Evolutionary conservation across 2,329 filamentous ascomycete genomes (phyloP).

Genomic region (Podosphaera xanthii): DNA sequence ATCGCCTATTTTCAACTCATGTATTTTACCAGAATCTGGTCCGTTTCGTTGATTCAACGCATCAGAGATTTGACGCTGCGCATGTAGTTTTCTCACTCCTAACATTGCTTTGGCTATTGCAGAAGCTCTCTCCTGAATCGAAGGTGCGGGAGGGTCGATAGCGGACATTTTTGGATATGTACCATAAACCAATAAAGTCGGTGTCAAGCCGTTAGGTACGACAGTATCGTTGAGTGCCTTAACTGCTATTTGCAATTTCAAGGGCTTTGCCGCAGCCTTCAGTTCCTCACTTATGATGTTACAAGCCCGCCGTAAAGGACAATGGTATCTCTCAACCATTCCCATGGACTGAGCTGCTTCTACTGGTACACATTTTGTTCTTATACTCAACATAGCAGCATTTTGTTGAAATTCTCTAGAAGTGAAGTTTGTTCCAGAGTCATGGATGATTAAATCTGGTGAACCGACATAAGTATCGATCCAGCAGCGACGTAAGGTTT

Average conservation of each 20-base stretch:
- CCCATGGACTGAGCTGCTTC: constrained; percentile 2
- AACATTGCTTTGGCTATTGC: background rate
- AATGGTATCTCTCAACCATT: constrained; percentile 1
- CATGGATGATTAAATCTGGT: background rate
- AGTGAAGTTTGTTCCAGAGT: constrained; percentile 2
- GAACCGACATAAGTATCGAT: constrained; percentile 2
- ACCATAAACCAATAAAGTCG: background rate
- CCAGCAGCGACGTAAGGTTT: constrained; percentile 2
- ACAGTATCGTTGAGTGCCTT: background rate
- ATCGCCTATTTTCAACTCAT: background rate
- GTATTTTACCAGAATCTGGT: background rate
- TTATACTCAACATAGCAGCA: background rate
- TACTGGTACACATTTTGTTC: constrained; percentile 1
- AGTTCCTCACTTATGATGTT: background rate
- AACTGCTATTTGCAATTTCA: constrained; percentile 1
- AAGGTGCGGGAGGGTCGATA: background rate
- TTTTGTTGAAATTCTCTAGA: constrained; percentile 1
- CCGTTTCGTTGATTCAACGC: background rate
- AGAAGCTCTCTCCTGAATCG: background rate
- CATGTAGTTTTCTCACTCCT: background rate
- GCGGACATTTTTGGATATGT: background rate
- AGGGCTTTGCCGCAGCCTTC: background rate
- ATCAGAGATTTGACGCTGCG: background rate
- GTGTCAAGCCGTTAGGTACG: background rate
- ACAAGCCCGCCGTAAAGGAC: background rate